A percentile compares a stretch with the other conserved stretches of the same genome.
Evolutionary conservation across 305 asterid genomes (phyloP).

Genomic region (Euphrasia arctica): DNA sequence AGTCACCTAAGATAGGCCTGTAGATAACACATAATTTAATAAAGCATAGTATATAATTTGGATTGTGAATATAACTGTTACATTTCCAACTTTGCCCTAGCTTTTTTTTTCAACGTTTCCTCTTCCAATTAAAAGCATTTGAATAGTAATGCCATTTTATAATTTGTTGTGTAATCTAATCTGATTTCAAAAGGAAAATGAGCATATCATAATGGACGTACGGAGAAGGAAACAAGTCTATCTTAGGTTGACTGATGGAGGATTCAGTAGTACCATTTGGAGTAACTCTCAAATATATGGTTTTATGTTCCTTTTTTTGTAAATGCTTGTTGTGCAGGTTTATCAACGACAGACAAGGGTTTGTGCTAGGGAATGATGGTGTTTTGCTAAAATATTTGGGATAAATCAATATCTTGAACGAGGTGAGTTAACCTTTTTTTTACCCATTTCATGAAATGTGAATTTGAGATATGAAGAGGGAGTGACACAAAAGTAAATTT

Average conservation of each 20-base stretch:
- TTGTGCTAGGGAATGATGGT: constrained; percentile 87
- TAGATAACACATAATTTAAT: not conserved
- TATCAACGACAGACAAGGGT: constrained; percentile 73
- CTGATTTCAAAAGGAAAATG: too few relatives aligned
- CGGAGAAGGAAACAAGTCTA: not conserved
- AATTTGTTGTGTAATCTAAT: too few relatives aligned
- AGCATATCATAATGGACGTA: too few relatives aligned
- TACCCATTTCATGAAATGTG: not conserved
- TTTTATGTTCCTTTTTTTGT: constrained; percentile 13
- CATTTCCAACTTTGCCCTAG: too few relatives aligned
- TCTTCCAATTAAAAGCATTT: too few relatives aligned
- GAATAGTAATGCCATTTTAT: too few relatives aligned
- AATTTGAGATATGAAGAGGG: not conserved
- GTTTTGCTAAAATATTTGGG: constrained; percentile 83
- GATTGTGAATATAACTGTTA: too few relatives aligned
- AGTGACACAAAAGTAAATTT: not conserved
- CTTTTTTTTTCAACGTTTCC: too few relatives aligned
- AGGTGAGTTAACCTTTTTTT: constrained; percentile 10
- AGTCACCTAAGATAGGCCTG: not conserved
- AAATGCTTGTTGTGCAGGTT: constrained; percentile 49
- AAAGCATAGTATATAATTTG: too few relatives aligned
- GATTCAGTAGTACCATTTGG: not conserved
- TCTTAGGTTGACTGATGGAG: not conserved
- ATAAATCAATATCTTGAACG: constrained; percentile 32
- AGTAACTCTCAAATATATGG: not conserved